Base-by-base conservation (phyloP, 495 filamentous ascomycete species). In the Podospora sp. region DNA sequence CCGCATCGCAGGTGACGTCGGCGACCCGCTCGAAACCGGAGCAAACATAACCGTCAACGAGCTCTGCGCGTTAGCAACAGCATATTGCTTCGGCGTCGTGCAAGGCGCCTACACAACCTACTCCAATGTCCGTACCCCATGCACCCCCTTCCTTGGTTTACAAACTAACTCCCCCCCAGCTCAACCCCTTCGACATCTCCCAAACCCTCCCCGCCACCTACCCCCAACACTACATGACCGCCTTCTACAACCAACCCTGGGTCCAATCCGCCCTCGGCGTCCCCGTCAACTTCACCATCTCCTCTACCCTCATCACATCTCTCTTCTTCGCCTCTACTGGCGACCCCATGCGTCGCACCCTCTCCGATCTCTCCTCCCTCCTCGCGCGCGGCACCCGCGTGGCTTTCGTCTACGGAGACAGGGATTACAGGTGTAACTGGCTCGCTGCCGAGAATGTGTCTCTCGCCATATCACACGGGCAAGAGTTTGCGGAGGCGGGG, bases 371-470 rank as follows among this genome's bases (percentile, higher is more conserved):
- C 18, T 79, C 75, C 5, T 81, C 83, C 35, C 70, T 89, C 5
- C 78, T 89, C 7, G 79, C 85, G 36, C 77, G 80, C 8, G 84
- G 85, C 1, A 79, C 87, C 68, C 84, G 85, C 57, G 87, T 91
- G 0, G 80, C 85, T 8, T 78, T 89, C 16, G 77, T 88, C 25
- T 88, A 88, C 66, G 87, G 87, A 27, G 85, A 86, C 76, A 78
- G 81, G 11, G 86, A 89, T 68, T 89, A 86, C 63, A 79, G 80
- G 20, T 87, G 86, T 72, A 86, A 84, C 67, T 73, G 86, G 84
- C 70, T 86, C 12, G 88, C 89, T 29, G 88, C 87, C 49, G 79
- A 89, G 72, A 82, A 85, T 5, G 77, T 89, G 63, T 84, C 81
- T 20, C 75, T 90, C 1, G 82, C 81, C 9, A 66, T 91, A 83